Base-by-base conservation (phyloP, 2,329 filamentous ascomycete species). In the Neopestalotiopsis clavispora region DNA sequence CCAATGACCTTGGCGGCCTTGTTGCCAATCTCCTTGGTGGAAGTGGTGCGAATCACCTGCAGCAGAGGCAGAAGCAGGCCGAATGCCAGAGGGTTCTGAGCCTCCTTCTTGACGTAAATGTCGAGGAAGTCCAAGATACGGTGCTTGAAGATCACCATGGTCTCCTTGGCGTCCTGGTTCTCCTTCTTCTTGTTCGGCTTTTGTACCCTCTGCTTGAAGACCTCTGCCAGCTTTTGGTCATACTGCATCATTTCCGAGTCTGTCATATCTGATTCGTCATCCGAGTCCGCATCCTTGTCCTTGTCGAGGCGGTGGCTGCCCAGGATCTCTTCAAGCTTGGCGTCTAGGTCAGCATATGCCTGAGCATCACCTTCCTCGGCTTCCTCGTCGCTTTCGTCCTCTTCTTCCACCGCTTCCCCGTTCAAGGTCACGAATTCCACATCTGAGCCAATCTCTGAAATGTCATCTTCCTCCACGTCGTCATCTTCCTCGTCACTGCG, bases 101-200 rank as follows among this genome's bases (percentile, higher is more conserved):
- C 88, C 80, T 96, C 91, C 74, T 92, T 91, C 79, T 93, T 94
- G 72, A 96, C 86, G 79, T 94, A 98, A 71, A 96, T 92, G 70
- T 92, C 89, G 12, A 98, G 85, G 1, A 98, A 87, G 76, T 98
- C 96, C 4, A 98, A 87, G 5, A 98, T 92, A 57, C 95, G 92
- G 80, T 94, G 93, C 84, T 99, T 99, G 87, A 99, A 97, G 81
- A 95, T 95, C 75, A 97, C 84, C 77, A 98, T 93, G 23, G 90
- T 94, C 73, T 95, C 92, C 77, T 94, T 96, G 67, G 95, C 95
- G 70, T 95, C 92, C 77, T 94, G 94, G 75, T 92, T 92, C 76
- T 96, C 91, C 80, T 95, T 93, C 82, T 95, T 96, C 77, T 92
- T 91, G 78, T 87, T 91, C 1, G 84, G 83, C 17, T 84, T 84